Conservation (phyloP, 2,329 filamentous ascomycete species). For the Colletotrichum somersetense region DNA sequence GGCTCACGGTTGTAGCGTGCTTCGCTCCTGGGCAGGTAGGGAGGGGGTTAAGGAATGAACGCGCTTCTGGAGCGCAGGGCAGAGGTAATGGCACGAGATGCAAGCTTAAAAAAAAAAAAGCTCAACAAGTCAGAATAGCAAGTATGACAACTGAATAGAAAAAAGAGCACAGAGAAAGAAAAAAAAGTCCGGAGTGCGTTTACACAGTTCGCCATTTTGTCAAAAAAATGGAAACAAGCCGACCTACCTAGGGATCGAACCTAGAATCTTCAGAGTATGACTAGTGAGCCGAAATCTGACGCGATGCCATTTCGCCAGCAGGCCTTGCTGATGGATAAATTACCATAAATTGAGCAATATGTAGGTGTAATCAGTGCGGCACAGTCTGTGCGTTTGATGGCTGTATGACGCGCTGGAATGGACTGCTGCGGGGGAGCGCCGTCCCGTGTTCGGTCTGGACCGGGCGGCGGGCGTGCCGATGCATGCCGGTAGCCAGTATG, state of each 20-base stretch:
- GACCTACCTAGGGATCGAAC: slow-evolving; percentile 42
- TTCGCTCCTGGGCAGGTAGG: not conserved
- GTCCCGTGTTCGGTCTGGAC: slow-evolving; percentile 6
- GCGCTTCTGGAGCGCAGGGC: not conserved
- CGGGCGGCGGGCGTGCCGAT: not conserved
- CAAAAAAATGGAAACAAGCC: not conserved
- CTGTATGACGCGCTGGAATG: no score
- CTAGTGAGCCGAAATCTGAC: slow-evolving; percentile 40
- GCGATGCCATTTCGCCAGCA: slow-evolving; percentile 43
- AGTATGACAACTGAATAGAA: not conserved
- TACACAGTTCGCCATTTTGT: not conserved
- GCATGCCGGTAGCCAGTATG: not conserved
- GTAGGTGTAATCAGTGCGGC: accelerated
- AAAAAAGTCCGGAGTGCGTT: no score
- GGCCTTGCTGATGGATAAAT: slow-evolving; percentile 5
- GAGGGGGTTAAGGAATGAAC: not conserved
- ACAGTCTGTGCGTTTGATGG: not conserved
- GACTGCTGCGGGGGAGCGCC: not conserved
- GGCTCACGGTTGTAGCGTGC: not conserved
- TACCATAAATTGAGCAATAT: not conserved
- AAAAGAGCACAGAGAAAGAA: not conserved
- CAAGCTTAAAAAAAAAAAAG: not conserved
- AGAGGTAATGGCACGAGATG: not conserved
- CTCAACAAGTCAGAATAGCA: not conserved
- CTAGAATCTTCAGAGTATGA: slow-evolving; percentile 42